Conservation (phyloP, 441 rosid genomes). For the Mallotus japonicus region DNA sequence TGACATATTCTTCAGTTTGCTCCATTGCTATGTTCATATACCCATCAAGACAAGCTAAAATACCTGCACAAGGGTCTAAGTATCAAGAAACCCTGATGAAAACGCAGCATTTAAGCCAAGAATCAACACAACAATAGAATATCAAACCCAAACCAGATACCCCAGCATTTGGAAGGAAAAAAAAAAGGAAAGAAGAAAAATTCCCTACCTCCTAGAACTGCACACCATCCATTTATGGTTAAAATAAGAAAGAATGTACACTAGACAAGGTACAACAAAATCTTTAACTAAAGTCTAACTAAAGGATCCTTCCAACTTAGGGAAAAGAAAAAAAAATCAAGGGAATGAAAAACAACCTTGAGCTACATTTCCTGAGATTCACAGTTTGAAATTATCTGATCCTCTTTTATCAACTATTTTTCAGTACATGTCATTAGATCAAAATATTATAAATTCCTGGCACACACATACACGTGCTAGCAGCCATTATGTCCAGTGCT, state of each 20-base stretch:
- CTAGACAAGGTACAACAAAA: not conserved
- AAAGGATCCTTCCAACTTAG: not conserved
- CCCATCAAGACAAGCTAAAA: slow-evolving; percentile 74
- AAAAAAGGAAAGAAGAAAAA: not conserved
- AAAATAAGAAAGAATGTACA: not conserved
- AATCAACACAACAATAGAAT: not conserved
- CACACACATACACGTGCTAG: not conserved
- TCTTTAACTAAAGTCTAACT: not conserved
- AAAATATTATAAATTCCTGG: too few relatives aligned
- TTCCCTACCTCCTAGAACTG: not conserved
- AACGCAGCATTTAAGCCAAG: not conserved
- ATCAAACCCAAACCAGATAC: not conserved
- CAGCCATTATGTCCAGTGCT: not conserved
- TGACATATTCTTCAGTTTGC: slow-evolving; percentile 45
- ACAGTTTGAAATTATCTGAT: not conserved
- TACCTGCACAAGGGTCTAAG: slow-evolving; percentile 40
- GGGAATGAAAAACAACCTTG: too few relatives aligned
- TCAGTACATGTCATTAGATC: too few relatives aligned
- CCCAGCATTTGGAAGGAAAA: too few relatives aligned
- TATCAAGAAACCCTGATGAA: not conserved
- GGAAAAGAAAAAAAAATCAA: too few relatives aligned
- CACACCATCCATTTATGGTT: not conserved
- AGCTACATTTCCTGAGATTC: not conserved
- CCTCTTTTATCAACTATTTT: too few relatives aligned
- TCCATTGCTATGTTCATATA: slow-evolving; percentile 57